phyloP scores from a whole-genome alignment of 768 basidiomycete species.

The Leucosporidium yakuticum region DNA sequence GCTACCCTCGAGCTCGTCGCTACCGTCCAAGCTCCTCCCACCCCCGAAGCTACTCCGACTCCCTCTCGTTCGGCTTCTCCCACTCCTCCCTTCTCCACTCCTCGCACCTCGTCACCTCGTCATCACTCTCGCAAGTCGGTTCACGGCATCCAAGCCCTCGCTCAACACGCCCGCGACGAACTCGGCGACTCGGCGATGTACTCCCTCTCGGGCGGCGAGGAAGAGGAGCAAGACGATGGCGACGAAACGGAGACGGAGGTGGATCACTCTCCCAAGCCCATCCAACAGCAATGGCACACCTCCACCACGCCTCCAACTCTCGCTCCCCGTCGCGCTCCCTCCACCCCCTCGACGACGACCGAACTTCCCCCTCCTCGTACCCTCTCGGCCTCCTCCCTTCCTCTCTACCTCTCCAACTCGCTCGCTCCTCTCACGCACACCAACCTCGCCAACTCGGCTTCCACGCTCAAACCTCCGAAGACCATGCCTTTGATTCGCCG shows the following conservation, averaged over 20 bases:
- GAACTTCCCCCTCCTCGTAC: background rate
- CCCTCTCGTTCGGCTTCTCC: constrained; percentile 15
- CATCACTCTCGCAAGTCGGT: background rate
- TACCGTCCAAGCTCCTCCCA: background rate
- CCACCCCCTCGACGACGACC: background rate
- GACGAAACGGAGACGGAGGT: constrained; percentile 14
- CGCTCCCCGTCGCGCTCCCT: background rate
- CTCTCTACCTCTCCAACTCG: background rate
- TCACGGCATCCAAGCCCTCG: constrained; percentile 3
- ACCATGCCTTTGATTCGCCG: background rate
- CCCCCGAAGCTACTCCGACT: constrained; percentile 10
- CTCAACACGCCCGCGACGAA: background rate
- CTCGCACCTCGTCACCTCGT: background rate
- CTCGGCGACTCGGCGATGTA: background rate
- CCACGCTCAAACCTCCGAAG: too few species aligned
- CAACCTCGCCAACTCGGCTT: background rate
- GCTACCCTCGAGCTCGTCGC: constrained; percentile 10
- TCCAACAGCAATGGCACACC: background rate
- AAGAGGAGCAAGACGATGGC: constrained; percentile 1
- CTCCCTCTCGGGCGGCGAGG: background rate
- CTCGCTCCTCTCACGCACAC: background rate
- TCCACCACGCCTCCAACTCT: background rate
- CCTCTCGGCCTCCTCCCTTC: constrained; percentile 1
- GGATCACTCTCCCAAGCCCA: background rate
- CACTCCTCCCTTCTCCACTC: background rate